These are phyloP conservation scores for Aspergillus transmontanensis DNA, from an alignment of 2,329 filamentous ascomycete genomes.

Conservation along the genomic window DNA sequence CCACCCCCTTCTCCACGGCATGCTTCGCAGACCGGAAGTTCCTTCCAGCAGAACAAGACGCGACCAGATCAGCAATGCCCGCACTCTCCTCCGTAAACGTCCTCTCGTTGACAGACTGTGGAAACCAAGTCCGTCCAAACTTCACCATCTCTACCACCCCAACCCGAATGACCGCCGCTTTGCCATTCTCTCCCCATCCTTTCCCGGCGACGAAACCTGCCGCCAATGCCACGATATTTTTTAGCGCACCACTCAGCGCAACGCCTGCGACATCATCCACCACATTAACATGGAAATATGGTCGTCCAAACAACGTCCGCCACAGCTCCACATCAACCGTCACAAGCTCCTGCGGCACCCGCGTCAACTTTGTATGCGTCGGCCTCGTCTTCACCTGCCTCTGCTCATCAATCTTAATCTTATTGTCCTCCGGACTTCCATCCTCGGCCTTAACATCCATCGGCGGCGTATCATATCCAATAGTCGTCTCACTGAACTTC, in stretches of 20 bases:
- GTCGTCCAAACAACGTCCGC: slow-evolving; percentile 81
- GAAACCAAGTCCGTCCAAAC: slow-evolving; percentile 62
- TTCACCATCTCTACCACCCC: slow-evolving; percentile 90
- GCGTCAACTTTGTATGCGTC: slow-evolving; percentile 67
- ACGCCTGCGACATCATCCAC: slow-evolving; percentile 62
- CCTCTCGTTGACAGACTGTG: slow-evolving; percentile 17
- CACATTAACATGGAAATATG: slow-evolving; percentile 91
- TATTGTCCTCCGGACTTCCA: slow-evolving; percentile 47
- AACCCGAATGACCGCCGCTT: slow-evolving; percentile 90
- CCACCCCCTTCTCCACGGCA: slow-evolving; percentile 20
- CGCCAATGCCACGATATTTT: slow-evolving; percentile 90
- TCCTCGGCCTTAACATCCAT: slow-evolving; percentile 71
- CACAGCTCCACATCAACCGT: slow-evolving; percentile 79
- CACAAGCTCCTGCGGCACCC: slow-evolving; percentile 76
- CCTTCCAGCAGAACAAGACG: slow-evolving; percentile 17
- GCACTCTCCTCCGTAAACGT: slow-evolving; percentile 27
- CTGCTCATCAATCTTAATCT: slow-evolving; percentile 44
- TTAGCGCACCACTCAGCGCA: slow-evolving; percentile 77
- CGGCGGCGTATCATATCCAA: slow-evolving; percentile 85
- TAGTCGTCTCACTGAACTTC: slow-evolving; percentile 92
- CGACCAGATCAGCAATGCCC: slow-evolving; percentile 25
- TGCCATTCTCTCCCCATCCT: slow-evolving; percentile 94
- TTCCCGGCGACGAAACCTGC: slow-evolving; percentile 90
- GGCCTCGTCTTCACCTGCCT: slow-evolving; percentile 65
- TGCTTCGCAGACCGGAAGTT: slow-evolving; percentile 21